Evolutionary conservation across 106 monocot genomes (phyloP), one percentile per base, ranked within the genome.

Genomic region (Allium fistulosum): DNA sequence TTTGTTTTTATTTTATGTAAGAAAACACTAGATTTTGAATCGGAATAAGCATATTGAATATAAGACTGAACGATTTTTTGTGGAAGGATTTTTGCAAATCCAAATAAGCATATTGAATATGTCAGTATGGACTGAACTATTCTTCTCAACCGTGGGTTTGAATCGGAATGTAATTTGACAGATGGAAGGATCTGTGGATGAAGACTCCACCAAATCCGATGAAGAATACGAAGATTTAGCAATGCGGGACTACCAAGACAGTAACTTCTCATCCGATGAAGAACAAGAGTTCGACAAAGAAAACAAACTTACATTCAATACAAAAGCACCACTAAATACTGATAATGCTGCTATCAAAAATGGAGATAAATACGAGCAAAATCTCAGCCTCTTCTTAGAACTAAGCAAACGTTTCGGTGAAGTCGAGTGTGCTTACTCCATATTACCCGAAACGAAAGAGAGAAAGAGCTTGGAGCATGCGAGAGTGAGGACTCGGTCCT

Each of bases 101-200:
- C 37, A 37, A 37, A 37, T 2, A 37, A 37, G 37, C 37, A 37
- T 37, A 37, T 37, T 37, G 37, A 37, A 37, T 37, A 37, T 37
- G 5, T 37, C 37, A 37, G 37, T 37, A 37, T 2, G 22, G 22
- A 22, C 22, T 22, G 22, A 37, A 37, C 37, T 0, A 37, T 37
- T 5, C 1, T 37, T 37, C 37, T 37, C 37, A 37, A 37, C 37
- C 37, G 37, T 37, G 37, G 37, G 37, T 37, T 37, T 37, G 37
- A 37, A 37, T 37, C 5, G 37, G 5, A 5, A 37, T 37, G 37
- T 37, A 37, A 37, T 27, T 69, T 62, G 10, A 4, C 76, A 86
- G 82, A 59, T 82, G 66, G 86, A 75, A 49, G 86, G 86, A 4
- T 86, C 86, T 4, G 79, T 86, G 2, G 86, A 86, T 53, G 86